phyloP scores from a whole-genome alignment of 2,329 filamentous ascomycete genomes.

The Cladosporium cucumerinum region DNA sequence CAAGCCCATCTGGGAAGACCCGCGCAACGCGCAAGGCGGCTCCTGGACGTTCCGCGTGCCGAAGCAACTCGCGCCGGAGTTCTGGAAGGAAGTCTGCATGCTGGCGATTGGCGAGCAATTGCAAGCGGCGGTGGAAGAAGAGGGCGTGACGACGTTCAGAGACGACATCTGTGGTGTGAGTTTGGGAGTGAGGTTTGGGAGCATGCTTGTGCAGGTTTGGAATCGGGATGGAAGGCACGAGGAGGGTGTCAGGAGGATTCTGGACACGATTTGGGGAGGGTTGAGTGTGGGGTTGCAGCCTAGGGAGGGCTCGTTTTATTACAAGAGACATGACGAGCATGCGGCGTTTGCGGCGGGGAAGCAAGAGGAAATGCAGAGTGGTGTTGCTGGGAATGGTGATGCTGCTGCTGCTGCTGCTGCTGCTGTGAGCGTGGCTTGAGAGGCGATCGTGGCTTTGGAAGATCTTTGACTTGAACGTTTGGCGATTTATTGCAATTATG shows the following conservation, averaged over 20 bases:
- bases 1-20: constrained; percentile 81
- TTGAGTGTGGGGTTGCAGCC: constrained; percentile 71
- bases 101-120: constrained; percentile 80
- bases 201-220: constrained; percentile 86
- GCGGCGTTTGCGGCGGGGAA: constrained; percentile 55
- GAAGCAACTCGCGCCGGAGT: constrained; percentile 66
- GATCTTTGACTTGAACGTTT: not conserved
- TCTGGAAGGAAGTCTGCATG: constrained; percentile 78
- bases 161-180: constrained; percentile 85
- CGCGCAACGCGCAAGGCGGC: constrained; percentile 79
- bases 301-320: constrained; percentile 61
- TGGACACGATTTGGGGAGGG: constrained; percentile 68
- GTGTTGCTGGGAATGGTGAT: not conserved
- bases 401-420: not conserved
- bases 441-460: not conserved
- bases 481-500: not conserved
- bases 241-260: constrained; percentile 71
- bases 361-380: not conserved
- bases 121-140: constrained; percentile 64
- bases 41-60: constrained; percentile 90
- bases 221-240: constrained; percentile 82
- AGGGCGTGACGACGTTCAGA: constrained; percentile 54
- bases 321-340: constrained; percentile 86
- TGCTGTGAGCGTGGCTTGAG: not conserved
- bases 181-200: constrained; percentile 83